These are phyloP conservation scores for Drosera capensis DNA, from an alignment of 148 eudicot genomes.

Conservation along the genomic window DNA sequence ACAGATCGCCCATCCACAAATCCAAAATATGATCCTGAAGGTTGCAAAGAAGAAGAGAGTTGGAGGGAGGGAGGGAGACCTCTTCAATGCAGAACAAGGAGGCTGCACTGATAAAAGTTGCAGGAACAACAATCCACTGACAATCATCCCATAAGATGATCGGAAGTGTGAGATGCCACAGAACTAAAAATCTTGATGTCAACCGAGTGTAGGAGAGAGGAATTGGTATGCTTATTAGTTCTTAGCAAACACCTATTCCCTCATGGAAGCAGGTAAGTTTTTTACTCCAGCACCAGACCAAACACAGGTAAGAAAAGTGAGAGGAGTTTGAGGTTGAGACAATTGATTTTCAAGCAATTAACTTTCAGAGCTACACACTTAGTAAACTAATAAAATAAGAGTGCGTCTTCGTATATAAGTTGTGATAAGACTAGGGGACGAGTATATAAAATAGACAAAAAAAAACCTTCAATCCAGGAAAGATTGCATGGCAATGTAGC, in stretches of 20 bases:
- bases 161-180: conserved; percentile 95
- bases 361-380: no score
- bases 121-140: conserved; percentile 95
- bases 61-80: conserved; percentile 16
- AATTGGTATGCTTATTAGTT: conserved; percentile 65
- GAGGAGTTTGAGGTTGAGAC: no score
- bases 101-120: conserved; percentile 86
- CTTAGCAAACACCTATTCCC: conserved; percentile 82
- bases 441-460: conserved; percentile 1
- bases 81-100: conserved; percentile 96
- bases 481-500: no score
- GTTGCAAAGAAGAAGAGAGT: no score
- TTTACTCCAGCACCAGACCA: conserved; percentile 52
- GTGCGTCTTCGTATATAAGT: no score
- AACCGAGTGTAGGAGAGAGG: conserved; percentile 96
- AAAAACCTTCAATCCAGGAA: not conserved
- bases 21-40: not conserved
- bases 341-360: no score
- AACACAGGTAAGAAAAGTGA: no score
- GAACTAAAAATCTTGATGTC: conserved; percentile 86
- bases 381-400: no score
- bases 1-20: not conserved
- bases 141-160: conserved; percentile 96
- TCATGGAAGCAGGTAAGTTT: conserved; percentile 74
- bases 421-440: no score